phyloP scores from a whole-genome alignment of 2,329 filamentous ascomycete species.

The Phaeosphaeriaceae sp. region DNA sequence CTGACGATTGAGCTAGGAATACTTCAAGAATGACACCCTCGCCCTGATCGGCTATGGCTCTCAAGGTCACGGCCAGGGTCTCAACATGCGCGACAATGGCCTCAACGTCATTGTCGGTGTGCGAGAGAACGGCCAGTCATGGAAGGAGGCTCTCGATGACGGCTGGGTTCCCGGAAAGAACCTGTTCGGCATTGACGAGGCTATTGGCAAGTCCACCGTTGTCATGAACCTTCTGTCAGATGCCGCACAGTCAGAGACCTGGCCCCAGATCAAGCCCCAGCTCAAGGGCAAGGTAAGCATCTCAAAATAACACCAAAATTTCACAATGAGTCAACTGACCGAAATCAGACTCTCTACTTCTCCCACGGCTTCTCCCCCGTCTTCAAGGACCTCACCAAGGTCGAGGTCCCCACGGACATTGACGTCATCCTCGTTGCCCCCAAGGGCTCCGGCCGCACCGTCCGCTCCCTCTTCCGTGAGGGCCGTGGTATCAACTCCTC shows the following conservation, averaged over 20 bases:
- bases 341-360: conserved; percentile 91
- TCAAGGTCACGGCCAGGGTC: conserved; percentile 97
- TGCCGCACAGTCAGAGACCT: conserved; percentile 98
- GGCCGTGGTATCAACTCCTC: conserved; percentile 99
- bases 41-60: conserved; percentile 98
- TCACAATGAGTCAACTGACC: conserved; percentile 14
- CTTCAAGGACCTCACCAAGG: conserved; percentile 99
- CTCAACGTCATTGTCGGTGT: conserved; percentile 99
- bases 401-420: conserved; percentile 93
- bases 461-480: conserved; percentile 98
- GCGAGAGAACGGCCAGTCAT: conserved; percentile 96
- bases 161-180: conserved; percentile 99
- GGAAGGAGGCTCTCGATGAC: conserved; percentile 96
- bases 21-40: conserved; percentile 99
- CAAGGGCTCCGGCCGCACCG: conserved; percentile 98
- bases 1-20: conserved; percentile 69
- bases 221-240: conserved; percentile 99
- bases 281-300: conserved; percentile 90
- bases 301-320: conserved; percentile 28
- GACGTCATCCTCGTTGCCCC: conserved; percentile 99
- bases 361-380: conserved; percentile 99
- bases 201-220: conserved; percentile 90
- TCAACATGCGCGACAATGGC: conserved; percentile 99
- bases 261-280: conserved; percentile 97
- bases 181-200: conserved; percentile 97